Evolutionary conservation across 2,329 filamentous ascomycete species (phyloP).

Genomic region (Rhynchosporium agropyri): DNA sequence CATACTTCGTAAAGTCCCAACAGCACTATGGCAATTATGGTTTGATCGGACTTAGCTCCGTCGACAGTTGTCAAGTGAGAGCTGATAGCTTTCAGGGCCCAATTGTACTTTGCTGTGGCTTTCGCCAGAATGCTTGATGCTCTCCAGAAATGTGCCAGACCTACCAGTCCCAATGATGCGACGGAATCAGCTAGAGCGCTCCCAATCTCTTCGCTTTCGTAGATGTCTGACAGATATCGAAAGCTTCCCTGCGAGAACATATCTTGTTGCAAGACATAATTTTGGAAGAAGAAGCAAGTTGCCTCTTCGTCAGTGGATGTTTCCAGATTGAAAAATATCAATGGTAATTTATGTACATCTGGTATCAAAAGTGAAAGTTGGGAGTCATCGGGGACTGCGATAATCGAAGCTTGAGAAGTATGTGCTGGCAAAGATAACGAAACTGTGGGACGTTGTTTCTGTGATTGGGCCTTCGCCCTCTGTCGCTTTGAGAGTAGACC

Average conservation of each 20-base stretch:
- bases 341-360: not conserved
- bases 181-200: constrained; percentile 32
- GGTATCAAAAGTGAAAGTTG: not conserved
- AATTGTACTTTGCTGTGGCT: constrained; percentile 31
- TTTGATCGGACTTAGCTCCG: constrained; percentile 36
- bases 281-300: constrained; percentile 36
- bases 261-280: constrained; percentile 33
- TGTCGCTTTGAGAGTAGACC: constrained; percentile 24
- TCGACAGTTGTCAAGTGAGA: constrained; percentile 27
- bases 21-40: constrained; percentile 36
- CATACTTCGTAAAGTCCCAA: constrained; percentile 37
- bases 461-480: constrained; percentile 18
- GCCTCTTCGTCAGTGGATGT: constrained; percentile 35
- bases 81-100: constrained; percentile 29
- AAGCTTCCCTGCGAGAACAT: constrained; percentile 29
- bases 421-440: not conserved
- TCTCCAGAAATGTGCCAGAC: constrained; percentile 35
- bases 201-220: constrained; percentile 51
- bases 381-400: not conserved
- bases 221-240: constrained; percentile 35
- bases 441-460: constrained; percentile 4
- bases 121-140: constrained; percentile 26
- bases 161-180: constrained; percentile 33
- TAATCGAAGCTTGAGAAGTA: not conserved
- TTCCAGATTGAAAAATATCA: constrained; percentile 10